phyloP scores from a whole-genome alignment of 2,329 filamentous ascomycete genomes.

The Lachnellula hyalina region DNA sequence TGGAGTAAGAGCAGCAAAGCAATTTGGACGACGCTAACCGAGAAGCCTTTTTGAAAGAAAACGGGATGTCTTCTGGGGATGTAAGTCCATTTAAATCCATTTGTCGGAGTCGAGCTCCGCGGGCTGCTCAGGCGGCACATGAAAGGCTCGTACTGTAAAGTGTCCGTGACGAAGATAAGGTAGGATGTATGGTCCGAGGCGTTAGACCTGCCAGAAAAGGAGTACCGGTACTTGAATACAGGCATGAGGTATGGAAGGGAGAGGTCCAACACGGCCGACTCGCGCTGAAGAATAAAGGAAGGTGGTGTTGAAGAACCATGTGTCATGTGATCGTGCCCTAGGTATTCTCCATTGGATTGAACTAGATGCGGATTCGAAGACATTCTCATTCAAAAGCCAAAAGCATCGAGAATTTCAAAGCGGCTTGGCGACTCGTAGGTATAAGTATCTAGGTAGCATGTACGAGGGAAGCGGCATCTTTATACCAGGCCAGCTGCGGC shows the following conservation, averaged over 20 bases:
- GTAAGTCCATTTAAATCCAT: not conserved
- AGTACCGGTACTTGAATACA: no score
- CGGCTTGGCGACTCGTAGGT: not conserved
- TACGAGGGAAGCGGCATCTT: conserved; percentile 11
- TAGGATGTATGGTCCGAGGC: not conserved
- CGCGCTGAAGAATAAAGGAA: not conserved
- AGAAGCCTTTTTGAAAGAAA: not conserved
- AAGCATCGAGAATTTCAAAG: not conserved
- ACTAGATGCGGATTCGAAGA: not conserved
- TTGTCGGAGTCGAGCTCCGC: not conserved
- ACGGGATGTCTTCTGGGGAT: not conserved
- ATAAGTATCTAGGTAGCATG: not conserved
- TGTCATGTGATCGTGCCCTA: no score
- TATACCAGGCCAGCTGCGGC: conserved; percentile 8
- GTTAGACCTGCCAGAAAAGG: not conserved
- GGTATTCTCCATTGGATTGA: no score
- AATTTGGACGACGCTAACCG: conserved; percentile 8
- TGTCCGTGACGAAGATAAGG: not conserved
- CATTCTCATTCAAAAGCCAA: not conserved
- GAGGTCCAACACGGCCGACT: not conserved
- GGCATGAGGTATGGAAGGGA: not conserved
- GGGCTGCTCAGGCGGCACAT: not conserved
- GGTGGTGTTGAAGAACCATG: not conserved
- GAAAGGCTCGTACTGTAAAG: not conserved
- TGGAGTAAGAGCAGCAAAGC: conserved; percentile 3